These are phyloP conservation scores for Dendrobium chrysotoxum DNA, from an alignment of 106 monocot species.

Conservation along the genomic window DNA sequence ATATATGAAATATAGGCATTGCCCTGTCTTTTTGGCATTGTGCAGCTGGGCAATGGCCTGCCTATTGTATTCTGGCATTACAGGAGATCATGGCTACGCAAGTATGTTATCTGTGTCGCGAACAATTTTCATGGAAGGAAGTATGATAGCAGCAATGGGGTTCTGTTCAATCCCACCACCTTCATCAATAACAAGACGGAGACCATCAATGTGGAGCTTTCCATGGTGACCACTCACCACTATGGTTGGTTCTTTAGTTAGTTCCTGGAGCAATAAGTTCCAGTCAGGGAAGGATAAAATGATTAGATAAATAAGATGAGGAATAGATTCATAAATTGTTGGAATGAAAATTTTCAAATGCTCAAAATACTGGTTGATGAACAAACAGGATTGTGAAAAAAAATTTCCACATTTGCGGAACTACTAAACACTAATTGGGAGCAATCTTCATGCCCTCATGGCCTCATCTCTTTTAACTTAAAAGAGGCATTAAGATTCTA, in stretches of 20 bases:
- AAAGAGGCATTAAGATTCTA: not conserved
- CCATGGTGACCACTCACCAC: constrained; percentile 91
- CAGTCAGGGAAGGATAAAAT: not conserved
- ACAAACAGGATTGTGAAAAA: not conserved
- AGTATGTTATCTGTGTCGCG: constrained; percentile 39
- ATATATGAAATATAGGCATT: too few species aligned
- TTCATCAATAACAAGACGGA: constrained; percentile 86
- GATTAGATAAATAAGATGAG: not conserved
- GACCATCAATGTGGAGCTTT: constrained; percentile 73
- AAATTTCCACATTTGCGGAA: too few species aligned
- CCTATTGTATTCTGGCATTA: not conserved
- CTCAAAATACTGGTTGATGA: not conserved
- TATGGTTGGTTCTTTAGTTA: constrained; percentile 47
- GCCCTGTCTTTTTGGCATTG: too few species aligned
- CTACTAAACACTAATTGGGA: too few species aligned
- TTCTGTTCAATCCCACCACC: constrained; percentile 59
- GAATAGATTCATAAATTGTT: not conserved
- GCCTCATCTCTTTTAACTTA: too few species aligned
- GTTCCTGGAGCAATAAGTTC: constrained; percentile 35
- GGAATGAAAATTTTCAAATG: not conserved
- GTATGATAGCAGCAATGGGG: constrained; percentile 76
- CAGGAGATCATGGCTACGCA: not conserved
- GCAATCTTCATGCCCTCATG: too few species aligned
- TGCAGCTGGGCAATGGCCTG: not conserved
- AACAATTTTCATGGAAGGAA: constrained; percentile 63